Conservation (phyloP, 169 alveolate species). For the Babesia bigemina region DNA sequence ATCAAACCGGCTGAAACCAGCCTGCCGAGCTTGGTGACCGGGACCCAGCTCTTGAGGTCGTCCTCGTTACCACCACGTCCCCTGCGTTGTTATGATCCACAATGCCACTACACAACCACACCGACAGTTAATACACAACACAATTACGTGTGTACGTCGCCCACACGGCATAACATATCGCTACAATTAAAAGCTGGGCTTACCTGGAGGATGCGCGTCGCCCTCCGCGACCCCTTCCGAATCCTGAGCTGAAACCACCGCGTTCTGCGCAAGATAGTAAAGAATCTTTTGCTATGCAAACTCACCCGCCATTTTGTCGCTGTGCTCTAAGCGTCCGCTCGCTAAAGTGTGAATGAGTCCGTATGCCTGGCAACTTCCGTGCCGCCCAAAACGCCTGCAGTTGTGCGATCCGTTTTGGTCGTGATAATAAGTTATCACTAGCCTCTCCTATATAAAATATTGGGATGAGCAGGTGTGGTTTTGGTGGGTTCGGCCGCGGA, state of each 20-base stretch:
- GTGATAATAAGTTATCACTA: neutral
- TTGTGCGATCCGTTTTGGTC: neutral
- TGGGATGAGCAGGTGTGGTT: neutral
- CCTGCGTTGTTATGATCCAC: neutral
- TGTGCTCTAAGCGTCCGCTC: neutral
- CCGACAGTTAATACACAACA: neutral
- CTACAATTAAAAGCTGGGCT: neutral
- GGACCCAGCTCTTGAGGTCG: slow-evolving; percentile 97
- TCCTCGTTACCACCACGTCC: slow-evolving; percentile 83
- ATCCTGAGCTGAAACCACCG: slow-evolving; percentile 66
- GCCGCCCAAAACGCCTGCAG: slow-evolving; percentile 11
- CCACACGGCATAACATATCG: neutral
- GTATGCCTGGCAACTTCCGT: neutral
- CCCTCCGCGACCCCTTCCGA: slow-evolving; percentile 68
- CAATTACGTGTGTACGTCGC: neutral
- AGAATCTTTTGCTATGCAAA: neutral
- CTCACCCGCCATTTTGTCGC: slow-evolving; percentile 36
- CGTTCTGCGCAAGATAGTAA: slow-evolving; percentile 34
- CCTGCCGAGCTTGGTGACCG: slow-evolving; percentile 99
- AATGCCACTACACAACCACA: neutral
- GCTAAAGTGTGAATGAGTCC: slow-evolving; percentile 3
- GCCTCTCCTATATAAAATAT: neutral
- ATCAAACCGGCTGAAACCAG: slow-evolving; percentile 96
- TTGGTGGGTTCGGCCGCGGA: neutral
- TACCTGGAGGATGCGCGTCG: slow-evolving; percentile 49